Evolutionary conservation across 768 basidiomycete genomes (phyloP).

Genomic region (Cystobasidium onofrii): DNA sequence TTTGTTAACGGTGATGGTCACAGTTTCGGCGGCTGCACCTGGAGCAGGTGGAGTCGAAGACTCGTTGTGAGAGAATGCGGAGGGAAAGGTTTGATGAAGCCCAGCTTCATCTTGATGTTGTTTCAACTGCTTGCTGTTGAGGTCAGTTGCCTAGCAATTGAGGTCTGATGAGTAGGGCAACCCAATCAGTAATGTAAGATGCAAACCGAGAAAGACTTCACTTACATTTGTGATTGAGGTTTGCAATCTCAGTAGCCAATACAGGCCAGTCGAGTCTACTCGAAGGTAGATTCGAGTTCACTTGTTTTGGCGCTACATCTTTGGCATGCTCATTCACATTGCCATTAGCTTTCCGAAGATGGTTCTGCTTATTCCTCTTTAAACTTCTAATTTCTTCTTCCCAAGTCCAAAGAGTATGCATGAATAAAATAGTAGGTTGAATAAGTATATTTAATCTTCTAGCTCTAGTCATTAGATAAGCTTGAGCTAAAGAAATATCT

Average conservation of each 20-base stretch:
- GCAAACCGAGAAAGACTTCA: not conserved
- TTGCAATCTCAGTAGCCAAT: slow-evolving; percentile 24
- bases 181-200: not conserved
- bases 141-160: not conserved
- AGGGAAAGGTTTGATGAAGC: not conserved
- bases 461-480: slow-evolving; percentile 85
- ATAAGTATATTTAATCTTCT: slow-evolving; percentile 60
- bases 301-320: too few relatives aligned
- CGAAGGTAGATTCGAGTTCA: not conserved
- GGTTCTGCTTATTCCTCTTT: not conserved
- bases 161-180: slow-evolving; percentile 4
- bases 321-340: too few relatives aligned
- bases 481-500: slow-evolving; percentile 73
- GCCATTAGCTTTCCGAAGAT: not conserved
- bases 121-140: not conserved
- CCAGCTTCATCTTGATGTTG: not conserved
- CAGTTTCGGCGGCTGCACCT: too few relatives aligned
- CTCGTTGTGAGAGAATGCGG: not conserved
- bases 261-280: slow-evolving; percentile 12
- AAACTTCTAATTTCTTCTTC: slow-evolving; percentile 67
- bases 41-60: too few relatives aligned
- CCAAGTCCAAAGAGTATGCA: slow-evolving; percentile 92
- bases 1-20: too few relatives aligned
- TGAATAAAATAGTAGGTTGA: slow-evolving; percentile 84
- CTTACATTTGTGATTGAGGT: slow-evolving; percentile 24